Percentiles rank a stretch among this genome's conserved stretches.
These are phyloP conservation scores for Boletus smithii DNA, from an alignment of 1,284 basidiomycete species.

Conservation along the genomic window DNA sequence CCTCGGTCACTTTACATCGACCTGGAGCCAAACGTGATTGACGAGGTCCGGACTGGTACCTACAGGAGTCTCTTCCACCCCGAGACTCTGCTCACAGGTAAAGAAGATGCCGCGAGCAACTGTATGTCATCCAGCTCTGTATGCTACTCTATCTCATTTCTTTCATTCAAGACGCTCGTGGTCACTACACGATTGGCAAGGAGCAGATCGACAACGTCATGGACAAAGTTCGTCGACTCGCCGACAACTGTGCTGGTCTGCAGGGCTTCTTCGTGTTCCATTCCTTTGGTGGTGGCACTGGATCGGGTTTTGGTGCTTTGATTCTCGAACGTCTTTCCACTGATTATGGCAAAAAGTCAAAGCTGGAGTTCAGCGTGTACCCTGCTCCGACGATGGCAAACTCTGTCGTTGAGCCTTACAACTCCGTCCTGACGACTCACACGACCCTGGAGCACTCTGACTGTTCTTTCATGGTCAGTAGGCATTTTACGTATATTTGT, in stretches of 20 bases:
- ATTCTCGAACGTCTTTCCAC: slow-evolving; percentile 96
- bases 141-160: neutral
- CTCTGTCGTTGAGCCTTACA: slow-evolving; percentile 99
- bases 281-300: slow-evolving; percentile 99
- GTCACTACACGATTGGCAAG: slow-evolving; percentile 98
- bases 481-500: slow-evolving; percentile 10
- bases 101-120: slow-evolving; percentile 99
- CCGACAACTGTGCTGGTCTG: slow-evolving; percentile 96
- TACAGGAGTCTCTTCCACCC: slow-evolving; percentile 99
- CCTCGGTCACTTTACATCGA: slow-evolving; percentile 98
- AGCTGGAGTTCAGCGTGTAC: slow-evolving; percentile 98
- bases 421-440: slow-evolving; percentile 97
- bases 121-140: slow-evolving; percentile 52
- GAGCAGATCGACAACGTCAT: slow-evolving; percentile 91
- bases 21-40: slow-evolving; percentile 96
- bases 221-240: slow-evolving; percentile 94
- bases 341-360: slow-evolving; percentile 99
- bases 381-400: slow-evolving; percentile 93
- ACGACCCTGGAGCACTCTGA: slow-evolving; percentile 99
- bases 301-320: slow-evolving; percentile 97
- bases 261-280: slow-evolving; percentile 99
- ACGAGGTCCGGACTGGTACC: slow-evolving; percentile 93
- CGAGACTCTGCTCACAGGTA: slow-evolving; percentile 96
- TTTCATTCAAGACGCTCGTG: slow-evolving; percentile 75
- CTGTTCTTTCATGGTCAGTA: slow-evolving; percentile 92